These are phyloP conservation scores for Penicillium sp. DNA, from an alignment of 2,329 filamentous ascomycete species.

Conservation along the genomic window DNA sequence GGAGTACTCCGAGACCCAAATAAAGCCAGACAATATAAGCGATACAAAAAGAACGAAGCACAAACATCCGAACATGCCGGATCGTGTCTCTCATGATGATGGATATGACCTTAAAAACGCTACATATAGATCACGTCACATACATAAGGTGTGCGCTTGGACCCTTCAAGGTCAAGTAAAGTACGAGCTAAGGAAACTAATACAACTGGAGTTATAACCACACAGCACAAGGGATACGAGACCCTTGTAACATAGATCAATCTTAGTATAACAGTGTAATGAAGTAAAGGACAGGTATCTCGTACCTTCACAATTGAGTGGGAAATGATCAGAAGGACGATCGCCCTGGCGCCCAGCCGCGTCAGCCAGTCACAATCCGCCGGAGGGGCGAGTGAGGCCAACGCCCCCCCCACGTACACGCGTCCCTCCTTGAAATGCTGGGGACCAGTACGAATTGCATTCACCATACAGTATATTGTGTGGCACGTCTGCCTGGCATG, in stretches of 20 bases:
- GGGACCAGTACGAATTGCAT: background rate
- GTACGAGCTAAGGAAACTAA: background rate
- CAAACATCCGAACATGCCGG: background rate
- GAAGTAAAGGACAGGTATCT: constrained; percentile 7
- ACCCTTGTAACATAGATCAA: background rate
- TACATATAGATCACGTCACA: constrained; percentile 8
- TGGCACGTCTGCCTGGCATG: background rate
- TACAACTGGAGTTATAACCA: background rate
- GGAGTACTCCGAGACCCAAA: background rate
- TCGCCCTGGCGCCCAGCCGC: constrained; percentile 19
- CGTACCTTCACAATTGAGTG: background rate
- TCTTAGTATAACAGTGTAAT: background rate
- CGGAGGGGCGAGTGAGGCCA: constrained; percentile 16
- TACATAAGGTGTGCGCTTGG: constrained; percentile 9
- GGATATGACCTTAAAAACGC: background rate
- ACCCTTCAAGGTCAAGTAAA: background rate
- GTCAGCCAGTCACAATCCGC: constrained; percentile 14
- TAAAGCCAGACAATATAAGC: constrained; percentile 3
- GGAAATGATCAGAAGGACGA: constrained; percentile 26
- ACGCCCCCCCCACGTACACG: constrained; percentile 24
- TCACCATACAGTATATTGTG: background rate
- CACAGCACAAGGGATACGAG: background rate
- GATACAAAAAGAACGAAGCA: background rate
- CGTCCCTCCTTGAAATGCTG: constrained; percentile 14
- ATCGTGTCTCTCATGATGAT: constrained; percentile 8